Percentiles rank a stretch among this genome's conserved stretches.
These are phyloP conservation scores for Nevesoporus exiguus DNA, from an alignment of 768 basidiomycete species.

Conservation along the genomic window DNA sequence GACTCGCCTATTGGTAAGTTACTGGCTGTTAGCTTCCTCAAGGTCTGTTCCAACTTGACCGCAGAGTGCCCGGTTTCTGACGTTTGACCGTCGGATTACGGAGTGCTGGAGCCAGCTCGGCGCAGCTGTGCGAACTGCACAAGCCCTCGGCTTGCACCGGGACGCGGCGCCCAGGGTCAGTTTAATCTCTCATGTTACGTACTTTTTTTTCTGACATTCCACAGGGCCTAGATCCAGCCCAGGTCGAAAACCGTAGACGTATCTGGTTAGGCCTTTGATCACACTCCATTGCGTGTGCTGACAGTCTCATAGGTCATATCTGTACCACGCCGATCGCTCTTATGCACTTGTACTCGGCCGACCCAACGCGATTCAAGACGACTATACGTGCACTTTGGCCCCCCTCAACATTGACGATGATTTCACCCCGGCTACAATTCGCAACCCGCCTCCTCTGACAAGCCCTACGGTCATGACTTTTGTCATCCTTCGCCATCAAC, in stretches of 20 bases:
- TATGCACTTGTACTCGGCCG: conserved; percentile 90
- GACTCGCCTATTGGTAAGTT: conserved; percentile 70
- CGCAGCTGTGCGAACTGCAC: conserved; percentile 88
- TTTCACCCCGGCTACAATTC: conserved; percentile 40
- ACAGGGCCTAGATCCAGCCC: conserved; percentile 68
- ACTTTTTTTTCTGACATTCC: conserved; percentile 6
- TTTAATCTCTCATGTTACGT: neutral
- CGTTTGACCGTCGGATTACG: conserved; percentile 80
- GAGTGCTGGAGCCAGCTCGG: conserved; percentile 97
- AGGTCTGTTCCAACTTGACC: conserved; percentile 12
- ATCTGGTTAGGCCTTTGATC: conserved; percentile 58
- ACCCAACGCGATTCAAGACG: conserved; percentile 86
- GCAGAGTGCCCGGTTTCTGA: conserved; percentile 65
- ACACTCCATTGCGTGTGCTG: neutral
- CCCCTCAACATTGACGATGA: conserved; percentile 74
- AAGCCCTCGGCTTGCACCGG: conserved; percentile 88
- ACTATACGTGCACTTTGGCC: conserved; percentile 77
- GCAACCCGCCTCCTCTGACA: conserved; percentile 55
- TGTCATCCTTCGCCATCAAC: conserved; percentile 77
- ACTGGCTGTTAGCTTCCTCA: neutral
- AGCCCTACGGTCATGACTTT: conserved; percentile 84
- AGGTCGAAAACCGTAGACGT: conserved; percentile 84
- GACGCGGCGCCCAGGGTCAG: conserved; percentile 81
- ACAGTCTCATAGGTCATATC: conserved; percentile 59
- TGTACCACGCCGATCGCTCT: conserved; percentile 92